Base-by-base conservation (phyloP, 176 grass and related monocot genomes). In the Oryza brachyantha region DNA sequence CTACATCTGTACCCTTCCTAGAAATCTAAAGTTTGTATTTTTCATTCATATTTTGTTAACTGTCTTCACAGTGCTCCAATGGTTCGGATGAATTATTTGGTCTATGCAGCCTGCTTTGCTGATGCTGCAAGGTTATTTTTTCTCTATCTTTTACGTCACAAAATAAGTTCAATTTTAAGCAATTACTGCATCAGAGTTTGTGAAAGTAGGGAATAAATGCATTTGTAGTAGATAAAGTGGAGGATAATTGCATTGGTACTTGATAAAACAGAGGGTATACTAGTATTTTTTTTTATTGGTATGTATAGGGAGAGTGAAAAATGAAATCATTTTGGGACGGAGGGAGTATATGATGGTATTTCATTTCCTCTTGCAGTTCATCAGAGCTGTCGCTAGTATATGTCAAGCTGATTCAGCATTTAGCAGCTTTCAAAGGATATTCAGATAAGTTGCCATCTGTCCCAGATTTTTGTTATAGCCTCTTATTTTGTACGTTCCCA, bases 51-150 rank as follows among this genome's bases (percentile, higher is more conserved):
- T 64, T 81, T 81, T 74, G 6, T 86, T 65, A 42, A 52, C 62
- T 5, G 10, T 16, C 37, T 81, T 73, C 81, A 54, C 85, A 97
- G 96, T 85, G 88, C 96, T 70, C 92, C 86, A 17, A 85, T 95
- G 79, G 96, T 94, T 66, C 85, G 86, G 83, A 92, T 90, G 88
- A 93, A 91, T 87, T 74, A 81, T 5, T 82, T 95, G 78, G 90
- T 95, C 81, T 98, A 94, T 89, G 92, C 86, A 81, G 91, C 92
- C 27, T 95, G 90, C 75, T 98, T 98, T 77, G 68, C 90, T 37
- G 92, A 98, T 87, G 90, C 84, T 92, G 83, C 96, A 75, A 98
- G 96, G 96, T 98, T n/a, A n/a, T n/a, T n/a, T n/a, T n/a, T n/a
- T n/a, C n/a, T n/a, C n/a, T n/a, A n/a, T n/a, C n/a, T n/a, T n/a